Conservation (phyloP, 768 basidiomycete species). For the Cystobasidium tubakii region DNA sequence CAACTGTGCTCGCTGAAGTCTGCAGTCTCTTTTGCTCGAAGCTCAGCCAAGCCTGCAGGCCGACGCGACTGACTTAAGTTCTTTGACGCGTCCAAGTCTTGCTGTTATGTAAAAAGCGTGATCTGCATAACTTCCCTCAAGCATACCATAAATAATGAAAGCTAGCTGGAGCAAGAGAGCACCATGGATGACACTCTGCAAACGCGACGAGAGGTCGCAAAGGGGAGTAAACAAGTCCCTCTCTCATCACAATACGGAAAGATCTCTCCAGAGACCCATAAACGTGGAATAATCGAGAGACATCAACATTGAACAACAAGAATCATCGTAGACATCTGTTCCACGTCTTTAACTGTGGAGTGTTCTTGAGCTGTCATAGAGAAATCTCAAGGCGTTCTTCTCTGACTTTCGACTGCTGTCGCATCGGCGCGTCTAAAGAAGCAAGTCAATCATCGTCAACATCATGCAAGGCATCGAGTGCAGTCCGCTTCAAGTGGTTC, state of each 20-base stretch:
- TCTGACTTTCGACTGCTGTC: neutral
- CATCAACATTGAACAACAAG: neutral
- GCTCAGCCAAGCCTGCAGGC: neutral
- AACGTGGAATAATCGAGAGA: neutral
- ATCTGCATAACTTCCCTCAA: neutral
- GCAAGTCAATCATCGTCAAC: neutral
- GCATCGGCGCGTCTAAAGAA: neutral
- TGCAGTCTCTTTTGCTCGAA: neutral
- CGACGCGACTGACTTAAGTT: neutral
- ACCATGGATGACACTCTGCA: neutral
- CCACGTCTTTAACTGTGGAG: too few relatives aligned
- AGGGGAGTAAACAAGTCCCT: neutral
- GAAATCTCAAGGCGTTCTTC: too few relatives aligned
- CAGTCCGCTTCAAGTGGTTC: conserved; percentile 3
- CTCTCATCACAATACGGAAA: neutral
- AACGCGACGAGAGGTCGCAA: neutral
- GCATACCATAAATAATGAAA: neutral
- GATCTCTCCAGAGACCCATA: neutral
- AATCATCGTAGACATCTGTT: neutral
- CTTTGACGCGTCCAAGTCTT: neutral
- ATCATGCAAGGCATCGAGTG: conserved; percentile 2
- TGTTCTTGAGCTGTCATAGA: too few relatives aligned
- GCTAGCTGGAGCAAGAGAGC: neutral
- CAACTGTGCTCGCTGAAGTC: too few relatives aligned
- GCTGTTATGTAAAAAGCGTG: neutral